Evolutionary conservation across 352 stramenopile genomes (phyloP).

Genomic region (Globisporangium orthogonon): DNA sequence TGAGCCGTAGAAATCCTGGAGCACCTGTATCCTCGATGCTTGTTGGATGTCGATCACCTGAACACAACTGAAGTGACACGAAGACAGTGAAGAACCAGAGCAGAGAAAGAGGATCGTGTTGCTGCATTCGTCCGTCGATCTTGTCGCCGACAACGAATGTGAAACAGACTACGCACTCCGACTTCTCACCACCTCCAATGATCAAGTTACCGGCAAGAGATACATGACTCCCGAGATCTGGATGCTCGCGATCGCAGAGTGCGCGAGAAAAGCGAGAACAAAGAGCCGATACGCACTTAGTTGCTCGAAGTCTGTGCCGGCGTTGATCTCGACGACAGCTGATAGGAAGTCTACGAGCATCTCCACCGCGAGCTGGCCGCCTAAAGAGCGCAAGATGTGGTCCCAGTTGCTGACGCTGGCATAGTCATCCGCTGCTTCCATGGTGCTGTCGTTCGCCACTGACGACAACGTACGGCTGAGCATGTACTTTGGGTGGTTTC

Average conservation of each 20-base stretch:
- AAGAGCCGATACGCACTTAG: slow-evolving; percentile 19
- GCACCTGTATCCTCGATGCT: no score
- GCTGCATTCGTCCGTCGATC: background rate
- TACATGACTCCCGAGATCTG: slow-evolving; percentile 24
- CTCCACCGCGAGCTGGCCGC: slow-evolving; percentile 8
- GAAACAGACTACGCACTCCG: no score
- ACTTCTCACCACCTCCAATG: no score
- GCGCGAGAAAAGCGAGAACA: slow-evolving; percentile 21
- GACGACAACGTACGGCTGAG: background rate
- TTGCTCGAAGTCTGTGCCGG: slow-evolving; percentile 15
- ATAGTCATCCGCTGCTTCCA: background rate
- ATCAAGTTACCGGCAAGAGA: background rate
- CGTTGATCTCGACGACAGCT: slow-evolving; percentile 4
- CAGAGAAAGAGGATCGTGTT: background rate
- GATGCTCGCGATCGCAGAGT: slow-evolving; percentile 24
- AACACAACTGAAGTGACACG: no score
- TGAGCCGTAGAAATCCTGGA: no score
- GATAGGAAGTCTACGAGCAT: slow-evolving; percentile 8
- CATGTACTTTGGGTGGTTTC: slow-evolving; percentile 26
- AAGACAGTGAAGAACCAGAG: no score
- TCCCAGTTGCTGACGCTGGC: background rate
- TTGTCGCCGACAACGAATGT: no score
- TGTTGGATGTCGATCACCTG: no score
- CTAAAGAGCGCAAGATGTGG: slow-evolving; percentile 4
- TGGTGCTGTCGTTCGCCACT: background rate